Evolutionary conservation across 345 rosid genomes (phyloP).

Genomic region (Corchorus olitorius): DNA sequence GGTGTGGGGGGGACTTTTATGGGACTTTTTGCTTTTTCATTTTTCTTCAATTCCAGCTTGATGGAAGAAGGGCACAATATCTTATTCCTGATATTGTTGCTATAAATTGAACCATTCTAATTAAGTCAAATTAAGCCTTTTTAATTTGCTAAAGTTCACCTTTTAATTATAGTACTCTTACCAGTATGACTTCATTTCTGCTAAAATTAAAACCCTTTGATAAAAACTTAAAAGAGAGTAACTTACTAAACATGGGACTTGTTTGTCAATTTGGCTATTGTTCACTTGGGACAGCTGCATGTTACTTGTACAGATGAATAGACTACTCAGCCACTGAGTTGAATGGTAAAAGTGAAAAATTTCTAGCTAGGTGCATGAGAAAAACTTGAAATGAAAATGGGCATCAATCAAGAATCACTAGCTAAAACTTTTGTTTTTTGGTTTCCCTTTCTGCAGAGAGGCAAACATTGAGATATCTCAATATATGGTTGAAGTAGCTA

Average conservation of each 20-base stretch:
- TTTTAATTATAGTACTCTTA: no score
- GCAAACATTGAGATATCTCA: background rate
- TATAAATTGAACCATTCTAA: no score
- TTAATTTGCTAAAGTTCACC: background rate
- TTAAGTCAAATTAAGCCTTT: background rate
- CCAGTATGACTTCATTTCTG: no score
- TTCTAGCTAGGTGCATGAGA: background rate
- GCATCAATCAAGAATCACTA: background rate
- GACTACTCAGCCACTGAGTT: conserved; percentile 8
- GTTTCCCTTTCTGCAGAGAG: background rate
- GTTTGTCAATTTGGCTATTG: background rate
- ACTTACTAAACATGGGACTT: background rate
- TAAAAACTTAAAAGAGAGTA: no score
- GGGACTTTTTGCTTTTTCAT: conserved; percentile 18
- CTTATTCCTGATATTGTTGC: background rate
- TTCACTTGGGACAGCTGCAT: background rate
- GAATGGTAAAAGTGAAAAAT: background rate
- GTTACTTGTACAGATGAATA: background rate
- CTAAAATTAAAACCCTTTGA: no score
- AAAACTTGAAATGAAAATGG: background rate
- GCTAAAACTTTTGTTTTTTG: background rate
- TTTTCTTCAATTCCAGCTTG: conserved; percentile 1
- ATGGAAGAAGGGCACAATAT: conserved; percentile 7
- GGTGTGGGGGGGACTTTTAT: background rate
- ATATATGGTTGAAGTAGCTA: background rate